phyloP scores from a whole-genome alignment of 805 yeast species.

The Monosporozyma yasuniensis region DNA sequence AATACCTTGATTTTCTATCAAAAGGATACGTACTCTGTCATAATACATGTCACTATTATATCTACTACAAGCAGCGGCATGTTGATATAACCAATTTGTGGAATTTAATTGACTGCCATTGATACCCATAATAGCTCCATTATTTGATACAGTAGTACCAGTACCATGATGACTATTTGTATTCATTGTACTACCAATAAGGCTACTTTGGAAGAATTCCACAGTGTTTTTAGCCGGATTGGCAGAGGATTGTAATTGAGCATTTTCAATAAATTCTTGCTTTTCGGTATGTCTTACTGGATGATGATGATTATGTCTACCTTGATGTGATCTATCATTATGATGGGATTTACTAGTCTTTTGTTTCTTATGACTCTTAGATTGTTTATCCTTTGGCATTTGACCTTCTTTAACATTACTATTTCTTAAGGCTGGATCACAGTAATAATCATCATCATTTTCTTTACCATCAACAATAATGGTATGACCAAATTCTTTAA shows the following conservation, averaged over 20 bases:
- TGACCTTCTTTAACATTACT: constrained; percentile 59
- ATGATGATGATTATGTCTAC: not conserved
- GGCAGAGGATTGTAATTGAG: constrained; percentile 5
- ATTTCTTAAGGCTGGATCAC: constrained; percentile 37
- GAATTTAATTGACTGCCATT: constrained; percentile 38
- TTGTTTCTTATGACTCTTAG: not conserved
- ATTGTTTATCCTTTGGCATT: constrained; percentile 14
- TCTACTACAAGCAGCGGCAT: constrained; percentile 67
- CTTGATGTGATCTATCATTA: not conserved
- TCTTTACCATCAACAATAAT: constrained; percentile 72
- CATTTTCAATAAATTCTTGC: not conserved
- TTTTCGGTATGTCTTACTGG: not conserved
- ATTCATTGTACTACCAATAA: constrained; percentile 8
- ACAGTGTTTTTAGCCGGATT: constrained; percentile 31
- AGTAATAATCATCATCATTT: constrained; percentile 84
- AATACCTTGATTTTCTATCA: constrained; percentile 41
- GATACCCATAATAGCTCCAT: constrained; percentile 28
- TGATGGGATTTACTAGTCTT: not conserved
- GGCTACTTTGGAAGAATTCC: constrained; percentile 33
- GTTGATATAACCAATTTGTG: constrained; percentile 77
- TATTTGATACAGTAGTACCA: constrained; percentile 25
- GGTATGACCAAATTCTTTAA: constrained; percentile 84
- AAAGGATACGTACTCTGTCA: constrained; percentile 44
- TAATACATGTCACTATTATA: constrained; percentile 56
- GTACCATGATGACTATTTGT: constrained; percentile 16